Percentiles rank a stretch among this genome's conserved stretches.
phyloP scores from a whole-genome alignment of 192 early-diverging fungal species.

The Jimgerdemannia lactiflua region DNA sequence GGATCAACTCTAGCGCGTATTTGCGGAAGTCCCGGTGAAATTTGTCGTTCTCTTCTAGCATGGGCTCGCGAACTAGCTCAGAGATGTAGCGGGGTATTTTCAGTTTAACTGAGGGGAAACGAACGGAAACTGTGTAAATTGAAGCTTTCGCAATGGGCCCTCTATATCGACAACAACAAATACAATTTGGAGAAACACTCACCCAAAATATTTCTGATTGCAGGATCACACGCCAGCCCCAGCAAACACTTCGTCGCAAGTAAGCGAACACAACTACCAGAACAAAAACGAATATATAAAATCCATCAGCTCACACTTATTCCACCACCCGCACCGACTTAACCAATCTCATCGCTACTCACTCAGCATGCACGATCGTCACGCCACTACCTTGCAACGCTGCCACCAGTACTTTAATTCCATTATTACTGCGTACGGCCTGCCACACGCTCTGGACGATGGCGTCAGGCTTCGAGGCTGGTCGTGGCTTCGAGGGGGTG shows the following conservation, averaged over 20 bases:
- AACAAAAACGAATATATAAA: neutral
- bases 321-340: neutral
- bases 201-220: neutral
- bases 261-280: neutral
- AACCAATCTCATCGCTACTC: neutral
- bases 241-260: neutral
- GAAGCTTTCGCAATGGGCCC: no score
- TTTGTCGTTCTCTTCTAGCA: neutral
- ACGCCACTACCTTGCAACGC: neutral
- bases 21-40: neutral
- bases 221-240: neutral
- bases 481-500: neutral
- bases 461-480: neutral
- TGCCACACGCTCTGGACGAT: neutral
- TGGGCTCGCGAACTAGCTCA: neutral
- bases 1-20: neutral
- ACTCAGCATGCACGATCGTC: neutral
- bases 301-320: neutral
- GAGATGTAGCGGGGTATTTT: neutral
- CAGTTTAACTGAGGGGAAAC: neutral
- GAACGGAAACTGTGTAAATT: neutral
- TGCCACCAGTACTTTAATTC: neutral
- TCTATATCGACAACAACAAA: no score
- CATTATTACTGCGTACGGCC: neutral
- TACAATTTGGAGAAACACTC: no score